Base-by-base conservation (phyloP, 176 grass and related monocot genomes). In the Eragrostis nindensis region DNA sequence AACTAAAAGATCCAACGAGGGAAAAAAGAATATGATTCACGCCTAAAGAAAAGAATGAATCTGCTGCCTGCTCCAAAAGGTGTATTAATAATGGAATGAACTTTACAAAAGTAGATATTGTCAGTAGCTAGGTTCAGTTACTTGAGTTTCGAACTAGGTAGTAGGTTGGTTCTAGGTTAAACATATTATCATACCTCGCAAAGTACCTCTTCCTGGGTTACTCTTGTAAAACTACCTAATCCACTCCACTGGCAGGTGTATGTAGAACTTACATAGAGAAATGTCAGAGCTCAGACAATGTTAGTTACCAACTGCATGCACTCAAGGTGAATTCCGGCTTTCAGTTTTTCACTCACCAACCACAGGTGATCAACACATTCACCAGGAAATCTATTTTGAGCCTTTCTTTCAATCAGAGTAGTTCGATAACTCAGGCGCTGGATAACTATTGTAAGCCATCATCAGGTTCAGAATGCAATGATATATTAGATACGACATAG, bases 401-500 rank as follows among this genome's bases (percentile, higher is more conserved):
- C 24, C 30, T 75, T 53, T 42, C 43, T 62, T 70, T 81, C 8
- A 52, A 50, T 16, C 21, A 26, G 1, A 36, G 73, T 25, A 49
- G 52, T 26, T 13, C 64, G 79, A 73, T 8, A 60, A 60, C 43
- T 57, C 61, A 62, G 42, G 75, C 62, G 75, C 18, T 10, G 43
- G 17, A 54, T 32, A 78, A 39, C 80, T 5, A 36, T 36, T 26
- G 56, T 60, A 64, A 30, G 55, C 1, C 12, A 83, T 78, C 67
- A 71, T 75, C 75, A 49, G 55, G 17, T 71, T 80, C 56, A 59
- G 64, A 90, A 71, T 71, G 32, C 26, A 68, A 56, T 0, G 54
- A 84, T 74, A 87, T 74, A 60, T 84, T 86, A 56, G 56, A 83
- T 57, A 91, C 22, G 36, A 91, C 71, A 63, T 71, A 47, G 47